Evolutionary conservation across 2,329 filamentous ascomycete species (phyloP), one percentile per base, ranked within the genome.

Genomic region (Ophiostoma sp.): DNA sequence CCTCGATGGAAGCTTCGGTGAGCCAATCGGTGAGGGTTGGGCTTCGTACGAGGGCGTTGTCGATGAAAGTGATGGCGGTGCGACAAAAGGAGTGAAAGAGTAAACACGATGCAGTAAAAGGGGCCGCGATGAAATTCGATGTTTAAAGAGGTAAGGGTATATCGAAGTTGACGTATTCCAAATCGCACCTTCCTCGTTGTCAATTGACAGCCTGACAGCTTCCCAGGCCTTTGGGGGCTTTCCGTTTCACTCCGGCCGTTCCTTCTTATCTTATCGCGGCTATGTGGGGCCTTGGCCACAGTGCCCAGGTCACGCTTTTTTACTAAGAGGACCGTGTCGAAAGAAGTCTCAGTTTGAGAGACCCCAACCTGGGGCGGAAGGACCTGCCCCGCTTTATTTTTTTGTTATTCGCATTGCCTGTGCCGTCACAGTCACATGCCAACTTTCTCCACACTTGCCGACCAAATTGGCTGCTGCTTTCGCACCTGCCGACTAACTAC

Each of bases 351-450:
- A 36, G 33, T 36, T 36, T 36, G 4, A 36, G 8, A 36, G 33
- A 36, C 33, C 39, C 63, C 36, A 50, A 68, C 25, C 19, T 69
- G 25, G 1, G 19, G 33, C 31, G 48, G 28, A 19, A 42, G 22
- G 22, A 33, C 45, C 17, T 22, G 55, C 55, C 69, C 69, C 69
- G 42, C 69, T 71, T 48, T 61, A 57, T 25, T 57, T 69, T 69
- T 33, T 42, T 70, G 69, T 70, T 61, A 70, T 45, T 70, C 52
- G 68, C 68, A 39, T 69, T 28, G 45, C 45, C 63, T 12, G n/a
- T 50, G 42, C 64, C 64, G 42, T 69, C 68, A 33, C 42, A 50
- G 50, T 70, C 68, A 71, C 69, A 71, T 71, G 69, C 69, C 69
- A 71, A 28, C 55, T 63, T 71, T 48, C 39, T 63, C 39, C 55